These are phyloP conservation scores for Orbilia brochopaga DNA, from an alignment of 2,329 filamentous ascomycete genomes.

Conservation along the genomic window DNA sequence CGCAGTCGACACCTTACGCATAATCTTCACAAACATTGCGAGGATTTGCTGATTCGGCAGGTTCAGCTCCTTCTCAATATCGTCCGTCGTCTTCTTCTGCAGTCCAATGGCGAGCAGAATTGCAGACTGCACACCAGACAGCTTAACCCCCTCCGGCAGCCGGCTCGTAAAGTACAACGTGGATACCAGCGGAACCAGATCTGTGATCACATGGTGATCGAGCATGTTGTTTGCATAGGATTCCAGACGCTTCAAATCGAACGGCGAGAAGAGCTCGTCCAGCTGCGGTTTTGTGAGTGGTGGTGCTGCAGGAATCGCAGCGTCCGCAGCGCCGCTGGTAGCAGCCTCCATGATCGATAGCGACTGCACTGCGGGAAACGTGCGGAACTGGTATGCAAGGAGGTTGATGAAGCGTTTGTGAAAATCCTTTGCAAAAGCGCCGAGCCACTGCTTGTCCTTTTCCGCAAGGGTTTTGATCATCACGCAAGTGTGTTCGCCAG, in stretches of 20 bases:
- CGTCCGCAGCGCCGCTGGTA: slow-evolving; percentile 70
- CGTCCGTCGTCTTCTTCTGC: slow-evolving; percentile 85
- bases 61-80: slow-evolving; percentile 76
- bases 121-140: slow-evolving; percentile 82
- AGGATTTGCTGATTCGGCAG: slow-evolving; percentile 79
- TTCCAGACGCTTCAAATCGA: slow-evolving; percentile 92
- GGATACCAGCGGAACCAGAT: slow-evolving; percentile 83
- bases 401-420: slow-evolving; percentile 89
- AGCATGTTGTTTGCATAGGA: slow-evolving; percentile 96
- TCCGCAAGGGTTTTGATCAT: slow-evolving; percentile 84
- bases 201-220: slow-evolving; percentile 95
- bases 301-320: slow-evolving; percentile 59
- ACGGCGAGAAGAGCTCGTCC: slow-evolving; percentile 80
- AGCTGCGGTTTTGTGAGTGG: slow-evolving; percentile 76
- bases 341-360: slow-evolving; percentile 89
- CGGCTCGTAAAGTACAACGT: slow-evolving; percentile 83
- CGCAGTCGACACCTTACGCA: slow-evolving; percentile 81
- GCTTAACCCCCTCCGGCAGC: slow-evolving; percentile 69
- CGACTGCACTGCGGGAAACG: slow-evolving; percentile 77
- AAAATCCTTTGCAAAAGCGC: slow-evolving; percentile 90
- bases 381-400: slow-evolving; percentile 88
- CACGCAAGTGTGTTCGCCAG: slow-evolving; percentile 95
- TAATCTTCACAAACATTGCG: slow-evolving; percentile 96
- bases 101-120: slow-evolving; percentile 89
- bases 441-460: slow-evolving; percentile 81